These are phyloP conservation scores for Venturia pyrina DNA, from an alignment of 2,329 filamentous ascomycete species.

Conservation along the genomic window DNA sequence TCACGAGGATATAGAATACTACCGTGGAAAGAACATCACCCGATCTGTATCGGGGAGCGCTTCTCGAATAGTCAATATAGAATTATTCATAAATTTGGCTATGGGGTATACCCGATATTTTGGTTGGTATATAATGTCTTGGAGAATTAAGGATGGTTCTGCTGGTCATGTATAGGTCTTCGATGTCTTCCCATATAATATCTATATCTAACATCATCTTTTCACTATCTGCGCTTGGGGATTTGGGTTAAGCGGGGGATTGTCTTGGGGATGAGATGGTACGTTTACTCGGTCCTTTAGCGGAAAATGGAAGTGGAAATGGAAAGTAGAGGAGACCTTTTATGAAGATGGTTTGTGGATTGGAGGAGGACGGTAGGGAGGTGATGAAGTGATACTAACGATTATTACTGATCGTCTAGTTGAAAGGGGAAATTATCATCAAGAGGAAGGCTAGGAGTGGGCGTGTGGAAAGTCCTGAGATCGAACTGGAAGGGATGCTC, in stretches of 20 bases:
- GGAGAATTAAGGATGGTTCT: no score
- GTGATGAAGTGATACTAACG: not conserved
- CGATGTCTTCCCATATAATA: no score
- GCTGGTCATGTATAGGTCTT: no score
- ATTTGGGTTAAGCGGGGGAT: no score
- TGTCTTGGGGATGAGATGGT: not conserved
- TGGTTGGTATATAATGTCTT: not conserved
- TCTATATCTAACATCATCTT: no score
- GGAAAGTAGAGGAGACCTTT: not conserved
- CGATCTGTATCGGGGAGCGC: conserved; percentile 16
- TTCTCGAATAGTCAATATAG: not conserved
- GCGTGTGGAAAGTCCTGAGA: not conserved
- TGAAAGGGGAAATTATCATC: not conserved
- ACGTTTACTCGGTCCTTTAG: not conserved
- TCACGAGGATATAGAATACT: conserved; percentile 17
- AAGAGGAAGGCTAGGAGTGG: not conserved
- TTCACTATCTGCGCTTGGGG: no score
- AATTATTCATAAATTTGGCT: conserved; percentile 14
- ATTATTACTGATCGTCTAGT: not conserved
- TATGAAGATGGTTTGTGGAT: not conserved
- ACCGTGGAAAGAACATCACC: conserved; percentile 18
- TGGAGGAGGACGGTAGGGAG: not conserved
- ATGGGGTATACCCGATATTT: not conserved
- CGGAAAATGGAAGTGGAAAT: not conserved
- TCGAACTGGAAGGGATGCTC: not conserved